Percentiles rank a stretch among this genome's conserved stretches.
These are phyloP conservation scores for Ogataea paraovalis DNA, from an alignment of 805 yeast genomes.

Conservation along the genomic window DNA sequence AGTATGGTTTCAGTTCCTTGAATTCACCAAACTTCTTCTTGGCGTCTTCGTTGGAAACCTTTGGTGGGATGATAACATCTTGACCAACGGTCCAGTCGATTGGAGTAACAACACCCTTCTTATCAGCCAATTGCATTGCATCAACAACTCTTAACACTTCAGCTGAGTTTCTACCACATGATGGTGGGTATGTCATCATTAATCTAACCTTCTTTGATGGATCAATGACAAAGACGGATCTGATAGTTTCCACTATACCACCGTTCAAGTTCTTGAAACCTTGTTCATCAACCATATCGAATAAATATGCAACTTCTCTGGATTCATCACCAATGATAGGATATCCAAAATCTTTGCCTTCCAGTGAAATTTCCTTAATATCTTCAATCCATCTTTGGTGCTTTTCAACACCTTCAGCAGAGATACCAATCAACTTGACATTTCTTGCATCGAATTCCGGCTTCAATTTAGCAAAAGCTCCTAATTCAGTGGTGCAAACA, in stretches of 20 bases:
- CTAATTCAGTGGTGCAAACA: conserved; percentile 93
- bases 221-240: conserved; percentile 89
- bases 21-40: conserved; percentile 82
- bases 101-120: conserved; percentile 82
- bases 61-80: conserved; percentile 90
- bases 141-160: conserved; percentile 90
- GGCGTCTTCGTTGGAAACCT: conserved; percentile 74
- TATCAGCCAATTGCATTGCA: conserved; percentile 82
- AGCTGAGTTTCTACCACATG: conserved; percentile 89
- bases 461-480: conserved; percentile 86
- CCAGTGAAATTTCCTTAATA: conserved; percentile 74
- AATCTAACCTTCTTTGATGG: conserved; percentile 86
- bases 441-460: conserved; percentile 84
- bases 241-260: conserved; percentile 81
- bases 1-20: conserved; percentile 84
- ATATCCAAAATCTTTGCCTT: conserved; percentile 69
- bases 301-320: conserved; percentile 78
- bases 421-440: conserved; percentile 84
- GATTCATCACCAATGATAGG: conserved; percentile 89
- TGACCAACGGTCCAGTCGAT: conserved; percentile 87
- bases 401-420: conserved; percentile 76
- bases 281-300: conserved; percentile 85
- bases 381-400: conserved; percentile 89
- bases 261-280: conserved; percentile 69
- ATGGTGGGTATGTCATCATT: conserved; percentile 85